Percentiles rank a stretch among this genome's conserved stretches.
Conservation (phyloP, 164 flowering plant species). For the Vitis labrusca region DNA sequence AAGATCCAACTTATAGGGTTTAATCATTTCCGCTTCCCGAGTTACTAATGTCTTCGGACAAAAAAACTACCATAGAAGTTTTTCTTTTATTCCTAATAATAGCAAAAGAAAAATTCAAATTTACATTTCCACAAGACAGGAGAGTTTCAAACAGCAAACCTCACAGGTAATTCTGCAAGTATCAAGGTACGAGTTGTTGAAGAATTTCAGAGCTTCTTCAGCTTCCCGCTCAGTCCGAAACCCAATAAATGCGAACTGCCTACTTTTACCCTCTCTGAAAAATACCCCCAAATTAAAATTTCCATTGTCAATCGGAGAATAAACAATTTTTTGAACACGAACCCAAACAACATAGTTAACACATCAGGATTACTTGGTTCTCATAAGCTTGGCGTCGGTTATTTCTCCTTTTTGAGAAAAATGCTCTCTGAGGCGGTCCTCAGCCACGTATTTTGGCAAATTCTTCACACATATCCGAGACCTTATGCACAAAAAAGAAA, state of each 20-base stretch:
- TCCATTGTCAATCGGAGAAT: not conserved
- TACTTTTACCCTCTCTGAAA: constrained; percentile 83
- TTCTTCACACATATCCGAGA: constrained; percentile 89
- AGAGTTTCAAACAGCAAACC: constrained; percentile 39
- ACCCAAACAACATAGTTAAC: not conserved
- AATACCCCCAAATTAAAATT: not conserved
- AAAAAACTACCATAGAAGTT: no score
- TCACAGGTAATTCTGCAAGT: constrained; percentile 71
- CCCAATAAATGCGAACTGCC: constrained; percentile 91
- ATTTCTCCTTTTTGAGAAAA: constrained; percentile 93
- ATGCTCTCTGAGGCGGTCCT: constrained; percentile 74
- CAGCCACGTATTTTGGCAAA: constrained; percentile 64
- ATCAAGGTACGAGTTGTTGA: constrained; percentile 72
- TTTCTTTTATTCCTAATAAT: not conserved
- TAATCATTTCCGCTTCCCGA: no score
- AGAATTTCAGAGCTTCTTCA: constrained; percentile 68
- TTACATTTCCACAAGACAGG: not conserved
- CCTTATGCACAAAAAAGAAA: constrained; percentile 33
- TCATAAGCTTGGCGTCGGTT: constrained; percentile 84
- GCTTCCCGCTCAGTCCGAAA: constrained; percentile 79
- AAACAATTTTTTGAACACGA: not conserved
- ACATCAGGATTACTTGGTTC: constrained; percentile 47
- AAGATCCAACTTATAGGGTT: no score
- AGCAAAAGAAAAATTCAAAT: not conserved
- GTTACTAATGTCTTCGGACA: no score